Evolutionary conservation across 768 basidiomycete species (phyloP), one percentile per base, ranked within the genome.

Genomic region (Mycena capillaripes): DNA sequence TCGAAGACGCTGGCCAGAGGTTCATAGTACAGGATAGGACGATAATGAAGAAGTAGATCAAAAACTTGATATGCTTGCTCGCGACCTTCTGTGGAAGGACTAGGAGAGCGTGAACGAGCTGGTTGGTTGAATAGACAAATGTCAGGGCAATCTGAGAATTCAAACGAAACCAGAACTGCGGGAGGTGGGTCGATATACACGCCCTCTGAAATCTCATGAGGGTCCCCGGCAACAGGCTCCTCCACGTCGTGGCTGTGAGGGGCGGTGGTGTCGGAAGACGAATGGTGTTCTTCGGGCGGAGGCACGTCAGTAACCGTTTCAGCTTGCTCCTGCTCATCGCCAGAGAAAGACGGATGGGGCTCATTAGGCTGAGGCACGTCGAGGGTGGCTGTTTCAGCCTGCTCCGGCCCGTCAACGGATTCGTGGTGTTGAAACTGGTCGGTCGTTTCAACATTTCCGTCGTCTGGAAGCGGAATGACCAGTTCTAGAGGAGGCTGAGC

Each of bases 151-250:
- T 84, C 84, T 42, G 79, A 81, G 48, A 81, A 75, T 67, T 83
- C 76, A 38, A 88, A 75, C 40, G 86, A 84, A 38, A 93, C 78
- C 40, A 93, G 82, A 52, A 93, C 91, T 19, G 92, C 86, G 16
- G 93, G 93, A 30, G 93, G 93, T 32, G 92, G 91, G 70, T 93
- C 93, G 61, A 93, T 92, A 79, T 90, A 93, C 55, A 92, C 90
- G 32, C 89, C 93, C 76, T 90, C 89, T 29, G 88, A 90, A 63
- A 90, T 88, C 79, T 89, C 87, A 77, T 89, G 89, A n/a, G 87
- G 88, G 79, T 91, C 86, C 21, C 70, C 38, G 17, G 68, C 71
- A 66, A 70, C 55, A 53, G 75, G 29, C 32, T 66, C 64, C 23
- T 71, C 64, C 56, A 60, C 70, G n/a, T 34, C 57, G 34, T 27